Evolutionary conservation across 2,329 filamentous ascomycete genomes (phyloP), one percentile per base, ranked within the genome.

Genomic region (Incumbomyces delicatus): DNA sequence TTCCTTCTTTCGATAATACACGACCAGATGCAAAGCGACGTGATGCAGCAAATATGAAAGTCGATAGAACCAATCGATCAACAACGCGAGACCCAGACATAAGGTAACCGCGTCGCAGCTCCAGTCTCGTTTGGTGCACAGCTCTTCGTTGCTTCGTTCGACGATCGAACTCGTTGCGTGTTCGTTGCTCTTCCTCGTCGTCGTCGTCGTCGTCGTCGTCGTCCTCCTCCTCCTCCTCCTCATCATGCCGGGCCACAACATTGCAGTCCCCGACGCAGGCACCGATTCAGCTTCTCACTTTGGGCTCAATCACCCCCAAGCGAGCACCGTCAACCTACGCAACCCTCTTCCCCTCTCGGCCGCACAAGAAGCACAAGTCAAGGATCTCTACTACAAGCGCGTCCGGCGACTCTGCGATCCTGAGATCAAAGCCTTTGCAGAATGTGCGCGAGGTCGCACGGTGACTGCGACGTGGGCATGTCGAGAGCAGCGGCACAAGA

Each of bases 401-500:
- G 88, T 95, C 51, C 76, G 88, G 55, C 73, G 72, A 30, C 73
- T 81, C 58, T 95, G 89, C 67, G 79, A 80, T 4, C 75, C 78
- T 0, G 85, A 90, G 61, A 89, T 92, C 47, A 85, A 85, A 69
- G 80, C 85, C 51, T 98, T 98, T 64, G 92, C 92, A 48, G 81
- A 83, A 56, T 98, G 92, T 74, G 89, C 89, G 44, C 75, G 83
- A 41, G 82, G 83, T 61, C 85, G 87, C 54, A 96, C 89, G 5
- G 78, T 96, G 58, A 88, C 83, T 47, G 85, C 92, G 49, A 84
- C 88, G 11, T 95, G 92, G 73, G 77, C 81, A 44, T 98, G 92
- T 71, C 83, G 87, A 45, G 68, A 75, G 41, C 76, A 89, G 61
- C 84, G 88, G 59, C 80, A 83, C 52, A 74, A 76, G 31, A 98